Evolutionary conservation across 371 early-diverging fungal species (phyloP).

Genomic region (Choanephora cucurbitarum): DNA sequence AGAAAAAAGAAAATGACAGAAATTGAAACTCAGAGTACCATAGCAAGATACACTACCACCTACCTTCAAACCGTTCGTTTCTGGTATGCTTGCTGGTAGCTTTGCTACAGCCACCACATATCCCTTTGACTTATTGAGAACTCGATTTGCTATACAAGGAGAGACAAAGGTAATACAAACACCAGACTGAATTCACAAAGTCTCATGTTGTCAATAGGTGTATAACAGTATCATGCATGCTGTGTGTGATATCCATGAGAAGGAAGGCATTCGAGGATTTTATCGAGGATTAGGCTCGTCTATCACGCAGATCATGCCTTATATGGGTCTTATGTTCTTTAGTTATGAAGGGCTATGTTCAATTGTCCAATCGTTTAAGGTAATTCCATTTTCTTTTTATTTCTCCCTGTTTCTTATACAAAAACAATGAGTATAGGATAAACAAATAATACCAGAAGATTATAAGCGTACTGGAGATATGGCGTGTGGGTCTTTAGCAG

Average conservation of each 20-base stretch:
- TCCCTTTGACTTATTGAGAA: slow-evolving; percentile 89
- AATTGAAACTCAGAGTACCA: neutral
- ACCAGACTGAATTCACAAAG: no score
- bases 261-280: slow-evolving; percentile 81
- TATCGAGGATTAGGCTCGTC: slow-evolving; percentile 84
- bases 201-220: no score
- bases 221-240: slow-evolving; percentile 66
- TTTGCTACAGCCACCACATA: slow-evolving; percentile 81
- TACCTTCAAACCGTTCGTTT: slow-evolving; percentile 52
- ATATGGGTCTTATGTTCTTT: slow-evolving; percentile 85
- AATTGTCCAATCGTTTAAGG: slow-evolving; percentile 28
- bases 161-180: slow-evolving; percentile 42
- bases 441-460: slow-evolving; percentile 20
- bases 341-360: slow-evolving; percentile 65
- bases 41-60: slow-evolving; percentile 25
- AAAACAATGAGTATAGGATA: slow-evolving; percentile 10
- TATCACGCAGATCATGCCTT: slow-evolving; percentile 84
- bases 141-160: slow-evolving; percentile 85
- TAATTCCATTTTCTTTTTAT: no score
- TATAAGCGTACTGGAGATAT: slow-evolving; percentile 52
- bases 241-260: slow-evolving; percentile 55
- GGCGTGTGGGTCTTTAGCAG: slow-evolving; percentile 78
- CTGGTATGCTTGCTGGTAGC: slow-evolving; percentile 75
- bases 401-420: no score
- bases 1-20: neutral